These are phyloP conservation scores for Cyphellophora attinorum DNA, from an alignment of 2,329 filamentous ascomycete species.

Conservation along the genomic window DNA sequence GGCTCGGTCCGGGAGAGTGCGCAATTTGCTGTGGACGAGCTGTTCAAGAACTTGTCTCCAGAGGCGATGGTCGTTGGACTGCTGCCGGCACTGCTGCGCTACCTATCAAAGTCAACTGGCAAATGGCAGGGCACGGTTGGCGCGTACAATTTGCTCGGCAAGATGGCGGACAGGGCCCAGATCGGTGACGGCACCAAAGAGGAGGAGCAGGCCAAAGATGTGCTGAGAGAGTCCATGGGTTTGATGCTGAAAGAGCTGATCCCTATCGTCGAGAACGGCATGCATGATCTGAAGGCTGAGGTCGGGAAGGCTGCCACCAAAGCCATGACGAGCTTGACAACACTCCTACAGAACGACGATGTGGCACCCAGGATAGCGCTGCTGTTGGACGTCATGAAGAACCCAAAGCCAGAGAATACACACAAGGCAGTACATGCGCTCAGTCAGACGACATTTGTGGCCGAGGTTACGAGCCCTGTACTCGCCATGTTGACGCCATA, in stretches of 20 bases:
- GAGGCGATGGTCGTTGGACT: conserved; percentile 79
- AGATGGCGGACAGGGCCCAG: conserved; percentile 91
- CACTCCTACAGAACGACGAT: conserved; percentile 91
- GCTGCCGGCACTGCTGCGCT: conserved; percentile 63
- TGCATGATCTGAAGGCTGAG: conserved; percentile 93
- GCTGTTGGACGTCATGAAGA: conserved; percentile 88
- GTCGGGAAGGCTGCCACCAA: conserved; percentile 75
- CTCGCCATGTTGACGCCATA: conserved; percentile 89
- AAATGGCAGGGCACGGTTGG: conserved; percentile 97
- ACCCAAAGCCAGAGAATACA: conserved; percentile 76
- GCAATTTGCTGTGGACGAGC: conserved; percentile 83
- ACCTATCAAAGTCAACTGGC: conserved; percentile 72
- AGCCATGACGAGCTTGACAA: conserved; percentile 85
- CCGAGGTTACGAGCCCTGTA: conserved; percentile 88
- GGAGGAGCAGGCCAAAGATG: conserved; percentile 76
- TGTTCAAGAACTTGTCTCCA: conserved; percentile 68
- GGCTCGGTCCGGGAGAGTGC: conserved; percentile 80
- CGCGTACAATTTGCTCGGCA: conserved; percentile 73
- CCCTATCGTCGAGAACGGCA: conserved; percentile 79
- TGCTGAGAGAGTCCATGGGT: conserved; percentile 85
- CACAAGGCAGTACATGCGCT: conserved; percentile 96
- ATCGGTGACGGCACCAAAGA: conserved; percentile 75
- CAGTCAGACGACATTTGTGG: conserved; percentile 97
- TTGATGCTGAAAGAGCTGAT: conserved; percentile 78
- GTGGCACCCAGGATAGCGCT: conserved; percentile 86